Base-by-base conservation (phyloP, 2,329 filamentous ascomycete genomes). In the Knoxdaviesia proteae region DNA sequence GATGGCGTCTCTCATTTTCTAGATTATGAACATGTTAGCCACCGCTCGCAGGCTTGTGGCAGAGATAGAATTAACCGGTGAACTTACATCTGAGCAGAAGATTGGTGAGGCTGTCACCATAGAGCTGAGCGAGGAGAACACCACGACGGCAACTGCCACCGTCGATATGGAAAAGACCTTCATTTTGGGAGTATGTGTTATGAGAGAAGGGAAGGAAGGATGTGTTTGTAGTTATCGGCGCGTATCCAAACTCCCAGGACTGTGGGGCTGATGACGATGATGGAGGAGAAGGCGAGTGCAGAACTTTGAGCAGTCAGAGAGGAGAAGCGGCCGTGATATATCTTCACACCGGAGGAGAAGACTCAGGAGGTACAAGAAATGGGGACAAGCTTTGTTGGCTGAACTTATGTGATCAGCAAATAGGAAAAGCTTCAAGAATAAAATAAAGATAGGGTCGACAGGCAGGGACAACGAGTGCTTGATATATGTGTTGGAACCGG, bases 81-180 rank as follows among this genome's bases (percentile, higher is more conserved):
- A 11, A 48, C 57, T 38, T 55, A 62, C 60, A 44, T 61, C 59
- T 42, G 60, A 54, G 44, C 61, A 63, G 32, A 51, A 52, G n/a
- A 62, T 51, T 6, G 61, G 60, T 6, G 57, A 56, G 29, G 55
- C 58, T 10, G 49, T 42, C 29, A 50, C 51, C 3, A 55, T 33
- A 42, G 43, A 43, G 40, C 50, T 48, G n/a, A 59, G 45, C 9
- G 53, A 52, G 4, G 11, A 9, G 34, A 36, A 36, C 11, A 11
- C 11, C 9, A 51, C 38, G 39, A 53, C 34, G 31, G 51, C 47
- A 36, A 50, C 40, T 31, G 55, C 37, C 39, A 47, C 39, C 3
- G 50, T 48, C 32, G 56, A 41, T 36, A 55, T 35, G 31, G 48
- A 36, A 29, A 46, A 48, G 35, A 52, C 47, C 41, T 53, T 49